A percentile compares a stretch with the other conserved stretches of the same genome.
Evolutionary conservation across 352 stramenopile genomes (phyloP).

Genomic region (Phytophthora tentaculata): DNA sequence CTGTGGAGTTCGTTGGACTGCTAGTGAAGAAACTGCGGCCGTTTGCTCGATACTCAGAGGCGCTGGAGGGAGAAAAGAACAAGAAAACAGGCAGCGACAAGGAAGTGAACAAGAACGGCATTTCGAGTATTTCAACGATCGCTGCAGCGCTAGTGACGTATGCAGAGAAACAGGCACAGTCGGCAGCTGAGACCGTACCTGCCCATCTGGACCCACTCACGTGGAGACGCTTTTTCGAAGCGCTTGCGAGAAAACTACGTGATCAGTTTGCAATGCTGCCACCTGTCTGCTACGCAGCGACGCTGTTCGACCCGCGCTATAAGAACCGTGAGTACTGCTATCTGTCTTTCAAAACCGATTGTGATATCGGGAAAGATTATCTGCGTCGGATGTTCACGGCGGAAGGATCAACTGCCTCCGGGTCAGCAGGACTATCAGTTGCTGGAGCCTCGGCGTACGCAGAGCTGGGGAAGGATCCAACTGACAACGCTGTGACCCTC

Average conservation of each 20-base stretch:
- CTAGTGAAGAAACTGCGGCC: conserved; percentile 80
- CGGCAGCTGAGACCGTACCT: conserved; percentile 32
- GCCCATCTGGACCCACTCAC: conserved; percentile 44
- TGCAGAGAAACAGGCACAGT: conserved; percentile 63
- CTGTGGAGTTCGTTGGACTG: conserved; percentile 60
- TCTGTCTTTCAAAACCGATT: conserved; percentile 59
- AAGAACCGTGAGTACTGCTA: conserved; percentile 87
- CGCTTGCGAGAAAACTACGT: conserved; percentile 57
- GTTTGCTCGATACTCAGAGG: conserved; percentile 76
- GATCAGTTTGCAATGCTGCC: conserved; percentile 60
- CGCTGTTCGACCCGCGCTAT: conserved; percentile 80
- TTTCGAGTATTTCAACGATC: conserved; percentile 83
- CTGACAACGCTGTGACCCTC: conserved; percentile 29
- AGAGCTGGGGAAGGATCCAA: conserved; percentile 37
- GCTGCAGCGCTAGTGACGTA: conserved; percentile 71
- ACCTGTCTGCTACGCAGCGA: conserved; percentile 69
- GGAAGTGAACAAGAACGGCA: conserved; percentile 71
- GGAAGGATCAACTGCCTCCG: conserved; percentile 25
- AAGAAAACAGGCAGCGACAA: conserved; percentile 81
- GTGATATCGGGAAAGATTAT: conserved; percentile 58
- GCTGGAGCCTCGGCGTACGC: conserved; percentile 30
- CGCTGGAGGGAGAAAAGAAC: conserved; percentile 74
- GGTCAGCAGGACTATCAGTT: conserved; percentile 16
- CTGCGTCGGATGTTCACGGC: conserved; percentile 62
- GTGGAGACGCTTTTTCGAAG: conserved; percentile 74